Percentiles rank a stretch among this genome's conserved stretches.
These are phyloP conservation scores for Inga laurina DNA, from an alignment of 306 rosid genomes.

Conservation along the genomic window DNA sequence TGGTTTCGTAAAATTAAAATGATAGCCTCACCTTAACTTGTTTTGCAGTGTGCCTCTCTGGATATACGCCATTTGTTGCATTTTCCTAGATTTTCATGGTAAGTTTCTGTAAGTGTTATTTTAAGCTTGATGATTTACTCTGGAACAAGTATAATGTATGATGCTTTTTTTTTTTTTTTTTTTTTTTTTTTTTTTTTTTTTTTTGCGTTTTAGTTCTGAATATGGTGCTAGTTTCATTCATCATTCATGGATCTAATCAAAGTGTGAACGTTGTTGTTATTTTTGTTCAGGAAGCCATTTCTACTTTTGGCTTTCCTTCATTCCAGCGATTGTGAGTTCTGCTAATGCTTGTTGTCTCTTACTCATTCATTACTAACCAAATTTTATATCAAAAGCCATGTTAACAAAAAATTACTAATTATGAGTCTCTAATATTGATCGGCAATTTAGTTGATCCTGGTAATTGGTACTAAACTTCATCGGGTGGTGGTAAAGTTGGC, in stretches of 20 bases:
- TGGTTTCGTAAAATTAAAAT: slow-evolving; percentile 13
- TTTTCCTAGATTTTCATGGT: slow-evolving; percentile 87
- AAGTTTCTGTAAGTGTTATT: slow-evolving; percentile 29
- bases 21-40: slow-evolving; percentile 25
- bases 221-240: background rate
- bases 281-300: slow-evolving; percentile 74
- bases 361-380: background rate
- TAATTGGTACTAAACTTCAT: slow-evolving; percentile 84
- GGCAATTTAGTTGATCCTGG: slow-evolving; percentile 65
- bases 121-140: slow-evolving; percentile 1
- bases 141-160: background rate
- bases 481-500: slow-evolving; percentile 88
- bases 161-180: background rate
- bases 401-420: background rate
- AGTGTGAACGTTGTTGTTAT: slow-evolving; percentile 27
- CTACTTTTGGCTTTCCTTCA: slow-evolving; percentile 94
- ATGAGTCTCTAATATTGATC: slow-evolving; percentile 5
- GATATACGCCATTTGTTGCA: slow-evolving; percentile 83
- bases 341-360: slow-evolving; percentile 1
- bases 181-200: no score
- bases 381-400: background rate
- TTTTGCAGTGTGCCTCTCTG: slow-evolving; percentile 83
- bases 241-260: slow-evolving; percentile 15
- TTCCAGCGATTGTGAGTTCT: slow-evolving; percentile 82
- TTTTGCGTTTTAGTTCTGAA: background rate